Conservation (phyloP, 805 yeast genomes). For the Ogataea naganishii region DNA sequence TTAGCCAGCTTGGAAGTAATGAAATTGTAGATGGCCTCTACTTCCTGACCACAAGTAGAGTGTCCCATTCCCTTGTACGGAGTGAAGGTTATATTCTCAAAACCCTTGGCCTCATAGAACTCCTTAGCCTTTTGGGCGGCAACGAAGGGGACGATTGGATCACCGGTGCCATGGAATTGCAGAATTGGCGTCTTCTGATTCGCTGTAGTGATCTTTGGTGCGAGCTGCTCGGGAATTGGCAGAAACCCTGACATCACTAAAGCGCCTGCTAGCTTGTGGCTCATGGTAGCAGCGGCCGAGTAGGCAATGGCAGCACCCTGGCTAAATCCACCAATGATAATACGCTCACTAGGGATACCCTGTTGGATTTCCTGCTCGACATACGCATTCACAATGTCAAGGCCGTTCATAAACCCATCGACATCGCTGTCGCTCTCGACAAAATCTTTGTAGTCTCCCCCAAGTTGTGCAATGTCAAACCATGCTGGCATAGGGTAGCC, state of each 20-base stretch:
- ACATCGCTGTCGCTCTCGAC: constrained; percentile 38
- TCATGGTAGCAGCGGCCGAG: constrained; percentile 46
- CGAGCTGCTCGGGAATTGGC: constrained; percentile 25
- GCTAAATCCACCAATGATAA: constrained; percentile 90
- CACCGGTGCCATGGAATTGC: constrained; percentile 82
- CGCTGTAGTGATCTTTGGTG: constrained; percentile 16
- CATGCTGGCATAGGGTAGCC: constrained; percentile 73
- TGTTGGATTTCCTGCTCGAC: constrained; percentile 44
- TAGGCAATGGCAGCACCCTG: constrained; percentile 86
- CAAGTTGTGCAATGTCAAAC: constrained; percentile 69
- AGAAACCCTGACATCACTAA: constrained; percentile 72
- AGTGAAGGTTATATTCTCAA: constrained; percentile 37
- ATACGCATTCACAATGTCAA: constrained; percentile 34
- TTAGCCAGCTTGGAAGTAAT: too few relatives aligned
- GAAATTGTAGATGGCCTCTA: constrained; percentile 43
- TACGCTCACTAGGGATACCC: constrained; percentile 53
- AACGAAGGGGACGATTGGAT: constrained; percentile 48
- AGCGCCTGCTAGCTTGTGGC: constrained; percentile 68
- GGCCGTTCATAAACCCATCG: constrained; percentile 43
- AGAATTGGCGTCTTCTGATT: constrained; percentile 69
- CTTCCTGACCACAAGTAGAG: constrained; percentile 57
- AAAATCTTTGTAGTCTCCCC: too few relatives aligned
- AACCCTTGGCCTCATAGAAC: constrained; percentile 37
- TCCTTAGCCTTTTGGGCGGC: constrained; percentile 33
- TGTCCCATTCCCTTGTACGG: constrained; percentile 61